A percentile compares a stretch with the other conserved stretches of the same genome.
Conservation (phyloP, 2,329 filamentous ascomycete species). For the Fusarium vanettenii region DNA sequence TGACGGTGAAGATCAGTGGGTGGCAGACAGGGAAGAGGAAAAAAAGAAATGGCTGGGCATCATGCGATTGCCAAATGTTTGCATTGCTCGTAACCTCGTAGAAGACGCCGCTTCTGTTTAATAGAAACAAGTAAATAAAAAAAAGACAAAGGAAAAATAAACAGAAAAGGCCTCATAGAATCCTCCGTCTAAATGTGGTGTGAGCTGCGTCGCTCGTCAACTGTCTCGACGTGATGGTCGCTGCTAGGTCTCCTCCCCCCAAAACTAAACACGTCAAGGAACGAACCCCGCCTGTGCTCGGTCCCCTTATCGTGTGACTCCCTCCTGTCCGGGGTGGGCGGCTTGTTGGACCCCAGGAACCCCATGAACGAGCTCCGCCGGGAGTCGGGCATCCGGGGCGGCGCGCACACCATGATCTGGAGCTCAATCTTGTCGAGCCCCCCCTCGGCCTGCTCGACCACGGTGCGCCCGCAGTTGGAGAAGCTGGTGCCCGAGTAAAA, state of each 20-base stretch:
- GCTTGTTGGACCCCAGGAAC: constrained; percentile 17
- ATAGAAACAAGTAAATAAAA: not conserved
- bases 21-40: not conserved
- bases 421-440: constrained; percentile 33
- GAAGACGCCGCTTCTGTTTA: not conserved
- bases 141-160: not conserved
- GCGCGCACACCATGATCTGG: constrained; percentile 30
- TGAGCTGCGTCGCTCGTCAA: constrained; percentile 28
- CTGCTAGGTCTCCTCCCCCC: constrained; percentile 14
- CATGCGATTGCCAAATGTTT: not conserved
- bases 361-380: constrained; percentile 33
- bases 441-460: constrained; percentile 24
- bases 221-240: not conserved
- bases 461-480: constrained; percentile 34
- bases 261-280: constrained; percentile 31
- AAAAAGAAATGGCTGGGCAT: not conserved
- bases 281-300: constrained; percentile 25
- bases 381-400: constrained; percentile 27
- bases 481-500: constrained; percentile 35
- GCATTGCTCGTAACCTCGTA: not conserved
- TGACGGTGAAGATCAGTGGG: not conserved
- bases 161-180: not conserved
- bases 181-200: constrained; percentile 5
- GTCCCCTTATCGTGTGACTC: constrained; percentile 23
- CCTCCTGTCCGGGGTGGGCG: constrained; percentile 22